Percentiles rank a stretch among this genome's conserved stretches.
Conservation (phyloP, 2,329 filamentous ascomycete genomes). For the Ophiostoma sp. region DNA sequence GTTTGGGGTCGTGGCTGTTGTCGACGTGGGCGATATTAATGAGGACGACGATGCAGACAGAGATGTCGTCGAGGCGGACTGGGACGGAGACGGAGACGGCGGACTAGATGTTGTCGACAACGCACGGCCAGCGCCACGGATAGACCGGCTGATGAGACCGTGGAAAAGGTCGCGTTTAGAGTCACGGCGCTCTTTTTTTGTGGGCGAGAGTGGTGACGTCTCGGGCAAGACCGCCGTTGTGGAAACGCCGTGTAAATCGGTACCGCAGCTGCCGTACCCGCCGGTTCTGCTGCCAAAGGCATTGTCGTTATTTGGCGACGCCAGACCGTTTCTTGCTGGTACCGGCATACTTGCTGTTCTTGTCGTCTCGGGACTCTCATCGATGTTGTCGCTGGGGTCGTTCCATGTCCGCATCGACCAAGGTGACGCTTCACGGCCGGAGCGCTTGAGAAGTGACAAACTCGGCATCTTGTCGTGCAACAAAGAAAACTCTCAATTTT, state of each 20-base stretch:
- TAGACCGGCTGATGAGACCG: constrained; percentile 34
- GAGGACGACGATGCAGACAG: not conserved
- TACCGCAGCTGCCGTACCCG: not conserved
- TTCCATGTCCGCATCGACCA: constrained; percentile 25
- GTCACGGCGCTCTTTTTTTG: constrained; percentile 18
- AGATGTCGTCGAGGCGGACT: not conserved
- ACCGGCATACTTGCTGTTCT: not conserved
- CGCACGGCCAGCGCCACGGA: constrained; percentile 28
- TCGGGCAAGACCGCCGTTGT: not conserved
- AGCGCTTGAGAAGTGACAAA: constrained; percentile 37
- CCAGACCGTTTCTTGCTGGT: not conserved
- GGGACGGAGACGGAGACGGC: not conserved
- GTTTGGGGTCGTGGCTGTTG: not conserved
- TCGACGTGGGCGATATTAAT: not conserved
- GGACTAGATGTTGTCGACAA: constrained; percentile 28
- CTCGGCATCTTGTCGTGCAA: constrained; percentile 35
- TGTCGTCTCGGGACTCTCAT: not conserved
- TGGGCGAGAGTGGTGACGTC: not conserved
- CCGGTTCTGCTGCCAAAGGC: not conserved
- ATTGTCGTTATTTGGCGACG: not conserved
- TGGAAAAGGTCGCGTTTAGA: constrained; percentile 37
- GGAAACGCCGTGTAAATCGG: not conserved
- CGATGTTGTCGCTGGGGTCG: not conserved
- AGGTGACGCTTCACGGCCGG: constrained; percentile 31
- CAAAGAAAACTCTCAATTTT: not conserved